Evolutionary conservation across 495 filamentous ascomycete genomes (phyloP), one percentile per base, ranked within the genome.

Genomic region (Tuber aestivum): DNA sequence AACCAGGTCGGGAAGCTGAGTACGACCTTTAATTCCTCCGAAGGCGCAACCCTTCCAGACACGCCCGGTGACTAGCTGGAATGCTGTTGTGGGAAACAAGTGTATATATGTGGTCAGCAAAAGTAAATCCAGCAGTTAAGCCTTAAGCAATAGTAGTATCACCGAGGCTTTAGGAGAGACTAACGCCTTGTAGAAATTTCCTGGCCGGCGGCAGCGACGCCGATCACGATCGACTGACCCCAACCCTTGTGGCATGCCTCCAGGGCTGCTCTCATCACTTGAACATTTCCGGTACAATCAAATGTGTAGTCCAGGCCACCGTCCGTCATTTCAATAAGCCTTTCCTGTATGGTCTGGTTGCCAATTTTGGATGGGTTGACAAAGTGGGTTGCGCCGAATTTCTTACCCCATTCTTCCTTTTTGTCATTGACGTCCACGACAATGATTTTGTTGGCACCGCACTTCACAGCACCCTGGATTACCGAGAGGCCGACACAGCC

Each of bases 191-290:
- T 99, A 73, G 90, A 88, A 74, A 99, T 99, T 88, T 99, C 95
- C 87, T 98, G 95, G 32, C 95, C 95, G 71, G 96, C 96, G 76
- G 95, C 96, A 70, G 95, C 95, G 74, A 99, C 95, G 82, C 95
- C 95, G 82, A 99, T 99, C 83, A 99, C 89, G 81, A 99, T 97
- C 82, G 93, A 96, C 90, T 98, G 90, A 76, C 95, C 95, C 95
- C 95, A 99, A 42, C 95, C 95, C 89, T 99, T 99, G 86, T 99
- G 96, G 86, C 95, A 99, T 50, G 95, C 94, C 87, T 99, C 95
- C 70, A 99, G 89, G 69, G 95, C 95, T 41, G 92, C 92, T 76
- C 95, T 89, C 95, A 99, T 99, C 48, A 99, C 95, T 72, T 91
- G 88, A 40, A 97, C 94, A 82, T 98, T 98, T 32, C 95, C 95